phyloP scores from a whole-genome alignment of 805 yeast genomes.

The Suhomyces pyralidae region DNA sequence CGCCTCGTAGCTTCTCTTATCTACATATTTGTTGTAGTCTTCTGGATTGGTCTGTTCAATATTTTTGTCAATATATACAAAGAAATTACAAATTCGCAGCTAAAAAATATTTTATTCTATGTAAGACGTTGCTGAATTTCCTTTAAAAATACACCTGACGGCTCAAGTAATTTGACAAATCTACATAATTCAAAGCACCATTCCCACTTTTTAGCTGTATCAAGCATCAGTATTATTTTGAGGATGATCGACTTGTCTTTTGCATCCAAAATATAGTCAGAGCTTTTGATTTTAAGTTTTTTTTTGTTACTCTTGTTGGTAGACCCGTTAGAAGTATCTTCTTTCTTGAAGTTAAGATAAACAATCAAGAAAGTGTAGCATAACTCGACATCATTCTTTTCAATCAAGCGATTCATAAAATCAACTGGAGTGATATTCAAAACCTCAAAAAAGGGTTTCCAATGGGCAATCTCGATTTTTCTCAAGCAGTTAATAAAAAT shows the following conservation, averaged over 20 bases:
- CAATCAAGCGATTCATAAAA: conserved; percentile 41
- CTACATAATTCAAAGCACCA: conserved; percentile 55
- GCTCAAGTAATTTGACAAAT: conserved; percentile 50
- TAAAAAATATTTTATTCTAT: neutral
- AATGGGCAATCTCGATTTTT: conserved; percentile 54
- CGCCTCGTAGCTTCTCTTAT: too few relatives aligned
- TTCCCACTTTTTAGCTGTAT: conserved; percentile 43
- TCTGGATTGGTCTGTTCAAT: neutral
- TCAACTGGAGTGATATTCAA: conserved; percentile 43
- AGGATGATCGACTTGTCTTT: conserved; percentile 42
- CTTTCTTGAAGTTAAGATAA: conserved; percentile 49
- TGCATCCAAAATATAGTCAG: conserved; percentile 15
- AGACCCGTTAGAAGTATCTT: conserved; percentile 17
- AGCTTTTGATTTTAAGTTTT: conserved; percentile 4
- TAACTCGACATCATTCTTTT: conserved; percentile 41
- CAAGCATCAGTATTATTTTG: conserved; percentile 43
- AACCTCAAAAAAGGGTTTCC: conserved; percentile 47
- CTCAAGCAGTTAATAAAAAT: conserved; percentile 56
- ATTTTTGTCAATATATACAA: neutral
- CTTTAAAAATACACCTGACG: conserved; percentile 30
- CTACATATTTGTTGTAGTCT: too few relatives aligned
- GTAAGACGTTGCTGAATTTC: conserved; percentile 4
- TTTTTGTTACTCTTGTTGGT: neutral
- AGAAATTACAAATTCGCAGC: neutral
- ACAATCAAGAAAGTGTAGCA: conserved; percentile 53